Percentiles rank a stretch among this genome's conserved stretches.
phyloP scores from a whole-genome alignment of 768 basidiomycete species.

The Leccinum subgranulosum region DNA sequence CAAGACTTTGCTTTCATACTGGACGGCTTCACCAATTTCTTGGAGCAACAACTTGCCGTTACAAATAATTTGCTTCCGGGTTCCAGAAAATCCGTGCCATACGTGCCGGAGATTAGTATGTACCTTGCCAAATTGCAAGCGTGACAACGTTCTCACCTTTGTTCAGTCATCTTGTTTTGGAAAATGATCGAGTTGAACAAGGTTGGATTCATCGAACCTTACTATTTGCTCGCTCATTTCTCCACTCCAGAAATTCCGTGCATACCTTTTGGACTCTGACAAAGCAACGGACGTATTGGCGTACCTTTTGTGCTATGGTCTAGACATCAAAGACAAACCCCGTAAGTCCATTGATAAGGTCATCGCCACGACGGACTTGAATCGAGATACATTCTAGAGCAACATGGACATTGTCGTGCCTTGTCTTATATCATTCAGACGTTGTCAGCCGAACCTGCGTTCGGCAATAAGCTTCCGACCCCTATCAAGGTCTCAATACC shows the following conservation, averaged over 20 bases:
- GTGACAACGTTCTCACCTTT: slow-evolving; percentile 6
- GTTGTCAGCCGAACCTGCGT: slow-evolving; percentile 78
- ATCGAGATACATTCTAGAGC: slow-evolving; percentile 49
- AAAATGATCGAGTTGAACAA: slow-evolving; percentile 92
- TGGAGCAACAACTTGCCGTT: slow-evolving; percentile 74
- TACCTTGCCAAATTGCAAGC: slow-evolving; percentile 4
- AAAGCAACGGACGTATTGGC: slow-evolving; percentile 73
- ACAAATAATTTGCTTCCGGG: slow-evolving; percentile 79
- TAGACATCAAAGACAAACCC: slow-evolving; percentile 93
- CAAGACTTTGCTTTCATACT: slow-evolving; percentile 87
- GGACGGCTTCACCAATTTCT: slow-evolving; percentile 61
- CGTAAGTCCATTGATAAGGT: slow-evolving; percentile 45
- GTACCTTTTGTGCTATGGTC: slow-evolving; percentile 73
- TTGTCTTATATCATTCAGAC: slow-evolving; percentile 91
- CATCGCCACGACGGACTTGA: neutral
- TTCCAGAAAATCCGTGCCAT: slow-evolving; percentile 77
- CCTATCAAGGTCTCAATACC: slow-evolving; percentile 67
- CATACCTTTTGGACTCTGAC: slow-evolving; percentile 78
- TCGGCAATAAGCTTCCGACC: slow-evolving; percentile 65
- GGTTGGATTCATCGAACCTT: slow-evolving; percentile 39
- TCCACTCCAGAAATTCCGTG: slow-evolving; percentile 78
- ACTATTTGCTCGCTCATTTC: slow-evolving; percentile 2
- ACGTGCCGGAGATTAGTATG: slow-evolving; percentile 80
- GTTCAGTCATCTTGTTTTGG: slow-evolving; percentile 78
- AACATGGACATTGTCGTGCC: slow-evolving; percentile 86